These are phyloP conservation scores for Exophiala viscosa DNA, from an alignment of 2,329 filamentous ascomycete genomes.

Conservation along the genomic window DNA sequence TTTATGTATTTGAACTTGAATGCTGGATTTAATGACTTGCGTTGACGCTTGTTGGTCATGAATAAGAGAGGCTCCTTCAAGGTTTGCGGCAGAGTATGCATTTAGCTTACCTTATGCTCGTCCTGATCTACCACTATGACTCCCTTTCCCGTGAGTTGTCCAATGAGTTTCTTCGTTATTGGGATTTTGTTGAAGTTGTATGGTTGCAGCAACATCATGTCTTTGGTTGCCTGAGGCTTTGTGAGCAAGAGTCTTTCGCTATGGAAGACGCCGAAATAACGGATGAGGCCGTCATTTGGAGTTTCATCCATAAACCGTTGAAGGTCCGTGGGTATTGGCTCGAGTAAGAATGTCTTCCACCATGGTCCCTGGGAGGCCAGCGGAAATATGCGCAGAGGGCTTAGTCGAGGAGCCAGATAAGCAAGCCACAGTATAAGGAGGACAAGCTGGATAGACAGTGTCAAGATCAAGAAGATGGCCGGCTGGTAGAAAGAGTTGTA, in stretches of 20 bases:
- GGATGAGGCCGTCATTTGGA: slow-evolving; percentile 65
- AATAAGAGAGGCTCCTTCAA: slow-evolving; percentile 21
- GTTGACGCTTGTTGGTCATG: slow-evolving; percentile 46
- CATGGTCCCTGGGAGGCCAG: slow-evolving; percentile 11
- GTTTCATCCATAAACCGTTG: slow-evolving; percentile 54
- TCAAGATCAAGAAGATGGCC: background rate
- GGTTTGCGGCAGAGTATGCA: background rate
- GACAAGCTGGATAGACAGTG: slow-evolving; percentile 1
- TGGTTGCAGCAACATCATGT: slow-evolving; percentile 63
- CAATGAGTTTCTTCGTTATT: slow-evolving; percentile 33
- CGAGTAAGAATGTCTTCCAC: slow-evolving; percentile 16
- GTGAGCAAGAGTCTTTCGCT: slow-evolving; percentile 58
- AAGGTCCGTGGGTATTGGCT: slow-evolving; percentile 8
- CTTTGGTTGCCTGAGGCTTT: slow-evolving; percentile 61
- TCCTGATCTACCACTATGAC: slow-evolving; percentile 76
- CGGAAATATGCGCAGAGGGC: slow-evolving; percentile 30
- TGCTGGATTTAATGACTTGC: slow-evolving; percentile 75
- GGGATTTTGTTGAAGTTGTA: slow-evolving; percentile 67
- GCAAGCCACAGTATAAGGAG: slow-evolving; percentile 2
- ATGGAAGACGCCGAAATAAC: slow-evolving; percentile 62
- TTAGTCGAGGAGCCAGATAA: slow-evolving; percentile 20
- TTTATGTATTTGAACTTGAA: slow-evolving; percentile 82
- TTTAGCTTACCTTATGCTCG: slow-evolving; percentile 63
- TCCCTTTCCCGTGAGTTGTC: slow-evolving; percentile 39
- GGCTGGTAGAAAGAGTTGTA: background rate